A percentile compares a stretch with the other conserved stretches of the same genome.
Evolutionary conservation across 768 basidiomycete species (phyloP).

Genomic region (Tulasnella sp.): DNA sequence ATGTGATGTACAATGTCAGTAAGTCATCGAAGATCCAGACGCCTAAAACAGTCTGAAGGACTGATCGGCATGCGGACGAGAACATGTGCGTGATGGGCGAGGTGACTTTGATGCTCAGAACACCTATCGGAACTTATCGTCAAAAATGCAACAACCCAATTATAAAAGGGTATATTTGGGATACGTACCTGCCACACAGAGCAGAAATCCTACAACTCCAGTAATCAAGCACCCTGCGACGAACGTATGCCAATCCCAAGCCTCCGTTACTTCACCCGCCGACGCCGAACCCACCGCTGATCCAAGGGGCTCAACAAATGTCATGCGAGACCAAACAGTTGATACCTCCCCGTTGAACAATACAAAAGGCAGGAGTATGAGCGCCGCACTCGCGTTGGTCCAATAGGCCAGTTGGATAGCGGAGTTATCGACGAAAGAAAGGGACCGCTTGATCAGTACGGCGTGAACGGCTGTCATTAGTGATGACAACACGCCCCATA

Average conservation of each 20-base stretch:
- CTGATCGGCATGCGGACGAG: constrained; percentile 67
- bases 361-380: constrained; percentile 54
- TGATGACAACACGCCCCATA: constrained; percentile 63
- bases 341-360: constrained; percentile 44
- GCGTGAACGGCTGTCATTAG: constrained; percentile 68
- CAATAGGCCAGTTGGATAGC: constrained; percentile 69
- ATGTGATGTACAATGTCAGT: constrained; percentile 51
- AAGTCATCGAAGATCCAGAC: constrained; percentile 68
- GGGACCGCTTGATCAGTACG: constrained; percentile 60
- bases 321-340: constrained; percentile 22
- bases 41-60: constrained; percentile 72
- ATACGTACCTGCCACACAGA: constrained; percentile 53
- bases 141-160: too few relatives aligned
- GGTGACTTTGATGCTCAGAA: constrained; percentile 59
- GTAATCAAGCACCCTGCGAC: constrained; percentile 57
- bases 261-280: constrained; percentile 33
- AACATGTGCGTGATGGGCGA: constrained; percentile 83
- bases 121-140: constrained; percentile 15
- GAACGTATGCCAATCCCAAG: constrained; percentile 35
- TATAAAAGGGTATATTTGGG: neutral
- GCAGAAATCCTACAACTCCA: constrained; percentile 70
- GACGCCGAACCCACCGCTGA: neutral
- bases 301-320: constrained; percentile 16
- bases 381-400: constrained; percentile 61
- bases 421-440: constrained; percentile 57